Evolutionary conservation across 805 yeast genomes (phyloP).

Genomic region (Kregervanrija delftensis): DNA sequence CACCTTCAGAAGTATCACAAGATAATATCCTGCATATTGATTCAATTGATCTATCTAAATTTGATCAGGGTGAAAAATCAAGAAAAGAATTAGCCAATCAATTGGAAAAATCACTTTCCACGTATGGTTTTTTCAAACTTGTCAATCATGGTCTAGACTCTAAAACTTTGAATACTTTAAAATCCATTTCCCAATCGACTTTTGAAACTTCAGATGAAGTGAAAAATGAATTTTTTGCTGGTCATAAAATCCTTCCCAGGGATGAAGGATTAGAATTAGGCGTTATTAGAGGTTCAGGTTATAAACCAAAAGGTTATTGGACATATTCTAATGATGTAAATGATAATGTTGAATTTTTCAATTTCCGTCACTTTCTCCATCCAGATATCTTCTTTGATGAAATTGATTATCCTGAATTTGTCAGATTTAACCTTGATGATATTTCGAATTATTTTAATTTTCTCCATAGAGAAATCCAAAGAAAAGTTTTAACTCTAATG

Average conservation of each 20-base stretch:
- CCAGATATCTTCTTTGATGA: constrained; percentile 24
- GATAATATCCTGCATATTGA: constrained; percentile 24
- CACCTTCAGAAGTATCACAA: constrained; percentile 12
- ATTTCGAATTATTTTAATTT: constrained; percentile 31
- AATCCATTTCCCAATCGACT: constrained; percentile 34
- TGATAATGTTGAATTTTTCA: constrained; percentile 39
- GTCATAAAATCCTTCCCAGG: constrained; percentile 22
- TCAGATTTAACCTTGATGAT: constrained; percentile 32
- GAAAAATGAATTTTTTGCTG: constrained; percentile 33
- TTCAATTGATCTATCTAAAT: constrained; percentile 32
- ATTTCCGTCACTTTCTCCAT: constrained; percentile 34
- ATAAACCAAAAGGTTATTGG: constrained; percentile 45
- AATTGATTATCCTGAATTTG: constrained; percentile 35
- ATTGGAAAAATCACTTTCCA: constrained; percentile 33
- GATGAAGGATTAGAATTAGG: constrained; percentile 28
- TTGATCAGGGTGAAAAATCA: constrained; percentile 25
- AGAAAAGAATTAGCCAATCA: constrained; percentile 30
- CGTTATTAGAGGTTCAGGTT: constrained; percentile 41
- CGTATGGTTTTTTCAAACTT: constrained; percentile 38
- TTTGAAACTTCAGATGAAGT: constrained; percentile 34
- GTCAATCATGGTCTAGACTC: constrained; percentile 33
- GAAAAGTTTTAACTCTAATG: constrained; percentile 32
- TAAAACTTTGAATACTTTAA: constrained; percentile 28
- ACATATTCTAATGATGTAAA: constrained; percentile 35
- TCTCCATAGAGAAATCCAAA: constrained; percentile 32